Base-by-base conservation (phyloP, 2,329 filamentous ascomycete species). In the Phoma sp. region DNA sequence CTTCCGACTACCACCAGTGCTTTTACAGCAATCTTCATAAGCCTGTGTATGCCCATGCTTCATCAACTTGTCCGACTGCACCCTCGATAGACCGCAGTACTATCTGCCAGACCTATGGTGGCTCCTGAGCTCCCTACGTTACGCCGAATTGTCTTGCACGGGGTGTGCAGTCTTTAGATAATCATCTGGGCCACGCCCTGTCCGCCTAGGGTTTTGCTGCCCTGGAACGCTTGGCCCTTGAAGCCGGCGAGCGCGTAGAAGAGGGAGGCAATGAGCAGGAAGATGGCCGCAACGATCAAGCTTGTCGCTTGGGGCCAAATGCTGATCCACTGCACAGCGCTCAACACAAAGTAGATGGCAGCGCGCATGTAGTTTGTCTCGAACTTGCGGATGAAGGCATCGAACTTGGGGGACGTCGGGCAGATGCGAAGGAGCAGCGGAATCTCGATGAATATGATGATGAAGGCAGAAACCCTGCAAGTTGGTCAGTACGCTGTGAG, bases 331-430 rank as follows among this genome's bases (percentile, higher is more conserved):
- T 97, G 92, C 40, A 96, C 76, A 45, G 88, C 72, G 67, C 86
- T 90, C 90, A 98, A 94, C 74, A 85, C 79, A 54, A 80, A 78
- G 78, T 99, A 99, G 73, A 96, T 89, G 54, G 82, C 89, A 19
- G 94, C 94, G 78, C 95, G 92, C 88, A 95, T 96, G 81, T 93
- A 98, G 82, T 97, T 98, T 56, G 93, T 96, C 61, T 92, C 92
- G 81, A 99, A 91, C 71, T 86, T 88, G 77, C 94, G 92, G 77
- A 99, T 94, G 74, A 92, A 88, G 64, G 80, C 81, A 76, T 99
- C 95, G 80, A 99, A 99, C 63, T 85, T 87, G 62, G 88, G 78
- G 13, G 94, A 98, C 6, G 95, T 99, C 55, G 95, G 95, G 81
- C 95, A 99, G 80, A 99, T 97, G 78, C 95, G 91, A 59, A 99